Evolutionary conservation across 305 asterid species (phyloP), one percentile per base, ranked within the genome.

Genomic region (Andrographis paniculata): DNA sequence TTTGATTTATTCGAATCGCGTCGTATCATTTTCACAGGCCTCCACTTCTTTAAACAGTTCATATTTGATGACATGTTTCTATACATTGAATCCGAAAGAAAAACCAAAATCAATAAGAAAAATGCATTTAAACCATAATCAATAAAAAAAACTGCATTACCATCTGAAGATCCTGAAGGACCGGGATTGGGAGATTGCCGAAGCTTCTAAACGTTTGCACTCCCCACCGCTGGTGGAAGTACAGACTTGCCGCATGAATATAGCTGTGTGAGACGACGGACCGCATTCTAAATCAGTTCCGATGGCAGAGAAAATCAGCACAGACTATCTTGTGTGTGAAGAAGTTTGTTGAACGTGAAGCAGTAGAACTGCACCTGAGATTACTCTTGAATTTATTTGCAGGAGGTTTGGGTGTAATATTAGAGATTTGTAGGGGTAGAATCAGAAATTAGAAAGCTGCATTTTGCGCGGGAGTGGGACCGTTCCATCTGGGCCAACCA

Each of bases 381-480:
- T 39, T 11, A 39, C 15, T 39, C 44, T 39, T 39, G 6, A 14
- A 39, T 17, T 39, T 39, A 39, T 39, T 39, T 39, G 17, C 44
- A n/a, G 20, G 44, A 7, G 44, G 14, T 14, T 39, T 0, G 44
- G 9, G 18, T 4, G 11, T 7, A 14, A 14, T 16, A 5, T 1
- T 6, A 20, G 44, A 20, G 19, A 14, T 7, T 39, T 39, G 2
- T 2, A 14, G 10, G 44, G 31, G 9, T 9, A 24, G 31, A 24
- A 3, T 24, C 31, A 9, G 31, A 9, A 39, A 39, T 14, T 39
- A 10, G 11, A 39, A 17, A 39, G 17, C 20, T 39, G 44, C 19
- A 39, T 3, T 8, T 11, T 39, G 19, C 12, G 44, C 44, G 44
- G 44, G 44, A 39, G n/a, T 33, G n/a, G n/a, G n/a, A 5, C n/a